Percentiles rank a stretch among this genome's conserved stretches.
Conservation (phyloP, 225 moss, liverwort and hornwort genomes). For the Anthoceros angustus region DNA sequence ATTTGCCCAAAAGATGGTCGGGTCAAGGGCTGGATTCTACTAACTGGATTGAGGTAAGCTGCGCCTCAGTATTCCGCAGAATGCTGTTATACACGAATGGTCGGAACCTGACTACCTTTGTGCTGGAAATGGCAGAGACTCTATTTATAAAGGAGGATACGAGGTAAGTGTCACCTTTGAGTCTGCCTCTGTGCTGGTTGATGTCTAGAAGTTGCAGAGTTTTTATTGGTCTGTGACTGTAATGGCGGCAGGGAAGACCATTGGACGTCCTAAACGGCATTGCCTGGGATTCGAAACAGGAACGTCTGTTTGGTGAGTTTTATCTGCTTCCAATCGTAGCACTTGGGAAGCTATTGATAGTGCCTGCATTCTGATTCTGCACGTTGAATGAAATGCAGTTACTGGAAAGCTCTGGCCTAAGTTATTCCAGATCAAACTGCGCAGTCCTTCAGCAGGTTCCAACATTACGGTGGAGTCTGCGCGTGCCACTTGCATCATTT, state of each 20-base stretch:
- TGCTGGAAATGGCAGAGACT: slow-evolving; percentile 31
- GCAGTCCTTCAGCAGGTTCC: background rate
- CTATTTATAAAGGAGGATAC: slow-evolving; percentile 40
- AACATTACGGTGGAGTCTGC: background rate
- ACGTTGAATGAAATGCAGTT: slow-evolving; percentile 32
- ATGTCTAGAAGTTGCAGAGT: background rate
- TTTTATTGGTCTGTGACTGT: slow-evolving; percentile 2
- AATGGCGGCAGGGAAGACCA: slow-evolving; percentile 16
- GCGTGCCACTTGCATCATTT: no score
- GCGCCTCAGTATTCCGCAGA: background rate
- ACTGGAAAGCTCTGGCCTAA: slow-evolving; percentile 97
- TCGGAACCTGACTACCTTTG: no score
- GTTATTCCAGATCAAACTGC: slow-evolving; percentile 57
- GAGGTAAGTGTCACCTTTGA: slow-evolving; percentile 21
- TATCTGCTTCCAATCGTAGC: background rate
- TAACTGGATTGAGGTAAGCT: slow-evolving; percentile 75
- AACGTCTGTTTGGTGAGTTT: slow-evolving; percentile 58
- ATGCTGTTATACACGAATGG: no score
- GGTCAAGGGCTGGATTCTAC: slow-evolving; percentile 83
- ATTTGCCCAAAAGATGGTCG: slow-evolving; percentile 65
- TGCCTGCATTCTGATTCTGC: background rate
- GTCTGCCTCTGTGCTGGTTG: background rate
- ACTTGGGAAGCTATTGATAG: background rate
- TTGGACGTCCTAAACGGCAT: slow-evolving; percentile 93
- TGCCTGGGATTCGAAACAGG: slow-evolving; percentile 71